Percentiles rank a stretch among this genome's conserved stretches.
Evolutionary conservation across 306 rosid genomes (phyloP).

Genomic region (Castanea sativa): DNA sequence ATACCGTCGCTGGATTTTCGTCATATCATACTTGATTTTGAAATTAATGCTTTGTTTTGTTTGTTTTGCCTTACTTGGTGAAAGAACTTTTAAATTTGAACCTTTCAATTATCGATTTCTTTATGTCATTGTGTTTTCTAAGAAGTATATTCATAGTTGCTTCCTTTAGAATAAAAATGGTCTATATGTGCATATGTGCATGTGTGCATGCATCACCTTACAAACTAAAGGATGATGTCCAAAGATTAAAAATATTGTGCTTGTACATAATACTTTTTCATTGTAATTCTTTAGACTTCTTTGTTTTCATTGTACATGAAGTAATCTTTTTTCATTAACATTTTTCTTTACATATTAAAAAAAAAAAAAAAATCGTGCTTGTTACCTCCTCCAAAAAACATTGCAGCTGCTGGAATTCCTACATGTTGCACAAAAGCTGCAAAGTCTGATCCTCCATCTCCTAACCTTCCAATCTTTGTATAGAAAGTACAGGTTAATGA

Average conservation of each 20-base stretch:
- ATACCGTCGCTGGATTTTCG: background rate
- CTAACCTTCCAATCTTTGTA: constrained; percentile 56
- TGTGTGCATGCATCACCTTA: constrained; percentile 8
- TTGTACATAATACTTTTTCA: background rate
- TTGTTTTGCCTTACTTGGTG: background rate
- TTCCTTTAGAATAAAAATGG: constrained; percentile 9
- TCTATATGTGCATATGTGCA: background rate
- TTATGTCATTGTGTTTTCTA: background rate
- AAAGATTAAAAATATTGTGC: background rate
- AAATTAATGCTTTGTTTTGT: background rate
- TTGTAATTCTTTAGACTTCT: too few relatives aligned
- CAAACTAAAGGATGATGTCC: background rate
- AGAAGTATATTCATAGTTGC: background rate
- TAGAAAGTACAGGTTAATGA: constrained; percentile 6
- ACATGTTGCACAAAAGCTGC: constrained; percentile 67
- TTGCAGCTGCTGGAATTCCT: constrained; percentile 65
- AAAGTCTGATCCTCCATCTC: constrained; percentile 70
- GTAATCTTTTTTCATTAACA: too few relatives aligned
- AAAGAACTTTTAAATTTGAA: background rate
- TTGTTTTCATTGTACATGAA: too few relatives aligned
- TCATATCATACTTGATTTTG: background rate
- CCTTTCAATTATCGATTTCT: background rate
- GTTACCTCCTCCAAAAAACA: constrained; percentile 55
- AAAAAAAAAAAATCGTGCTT: background rate
- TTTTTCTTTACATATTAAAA: too few relatives aligned